Evolutionary conservation across 1,284 basidiomycete species (phyloP).

Genomic region (Kwoniella shivajii): DNA sequence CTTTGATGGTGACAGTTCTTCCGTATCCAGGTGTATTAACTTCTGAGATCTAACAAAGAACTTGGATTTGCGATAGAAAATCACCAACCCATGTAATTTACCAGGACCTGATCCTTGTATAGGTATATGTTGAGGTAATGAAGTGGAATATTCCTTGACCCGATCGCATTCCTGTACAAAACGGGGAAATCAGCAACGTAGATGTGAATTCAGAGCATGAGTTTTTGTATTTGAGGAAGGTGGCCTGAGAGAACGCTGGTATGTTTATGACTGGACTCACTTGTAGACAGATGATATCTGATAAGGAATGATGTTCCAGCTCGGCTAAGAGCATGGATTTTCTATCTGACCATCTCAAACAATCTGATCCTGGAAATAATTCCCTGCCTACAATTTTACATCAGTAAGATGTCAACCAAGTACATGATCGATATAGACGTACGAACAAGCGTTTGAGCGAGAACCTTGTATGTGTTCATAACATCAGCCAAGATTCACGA

Average conservation of each 20-base stretch:
- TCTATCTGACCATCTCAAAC: slow-evolving; percentile 71
- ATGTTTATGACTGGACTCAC: slow-evolving; percentile 52
- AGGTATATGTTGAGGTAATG: slow-evolving; percentile 57
- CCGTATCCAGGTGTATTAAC: slow-evolving; percentile 68
- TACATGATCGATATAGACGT: slow-evolving; percentile 13
- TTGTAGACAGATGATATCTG: slow-evolving; percentile 82
- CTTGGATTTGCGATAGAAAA: slow-evolving; percentile 65
- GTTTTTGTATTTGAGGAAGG: neutral
- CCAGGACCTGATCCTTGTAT: slow-evolving; percentile 66
- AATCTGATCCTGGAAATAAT: slow-evolving; percentile 76
- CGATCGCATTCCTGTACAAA: slow-evolving; percentile 57
- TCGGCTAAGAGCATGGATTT: slow-evolving; percentile 75
- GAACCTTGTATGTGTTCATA: slow-evolving; percentile 55
- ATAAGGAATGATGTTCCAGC: slow-evolving; percentile 61
- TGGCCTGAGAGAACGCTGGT: too few species aligned
- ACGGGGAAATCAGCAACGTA: neutral
- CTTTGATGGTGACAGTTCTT: slow-evolving; percentile 51
- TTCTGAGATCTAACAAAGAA: slow-evolving; percentile 59
- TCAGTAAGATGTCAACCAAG: neutral
- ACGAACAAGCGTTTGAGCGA: slow-evolving; percentile 56
- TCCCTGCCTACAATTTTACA: slow-evolving; percentile 64
- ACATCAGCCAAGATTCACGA: neutral
- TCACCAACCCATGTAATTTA: slow-evolving; percentile 81
- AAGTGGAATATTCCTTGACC: slow-evolving; percentile 67
- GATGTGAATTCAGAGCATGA: too few species aligned